Percentiles rank a stretch among this genome's conserved stretches.
These are phyloP conservation scores for Trichosporon inkin DNA, from an alignment of 1,284 basidiomycete genomes.

Conservation along the genomic window DNA sequence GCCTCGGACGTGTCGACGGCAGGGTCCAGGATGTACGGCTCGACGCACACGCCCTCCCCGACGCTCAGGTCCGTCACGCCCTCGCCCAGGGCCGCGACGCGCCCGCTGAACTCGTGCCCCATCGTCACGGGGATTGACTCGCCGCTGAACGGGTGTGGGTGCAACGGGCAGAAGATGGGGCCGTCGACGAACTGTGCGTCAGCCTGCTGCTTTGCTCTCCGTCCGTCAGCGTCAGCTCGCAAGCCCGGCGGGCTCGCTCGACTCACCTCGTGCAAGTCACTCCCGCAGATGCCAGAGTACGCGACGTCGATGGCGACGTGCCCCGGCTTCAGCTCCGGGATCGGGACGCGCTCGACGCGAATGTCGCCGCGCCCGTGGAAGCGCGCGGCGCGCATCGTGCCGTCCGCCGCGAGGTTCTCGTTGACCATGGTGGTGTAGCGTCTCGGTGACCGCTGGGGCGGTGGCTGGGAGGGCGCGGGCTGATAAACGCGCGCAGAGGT, in stretches of 20 bases:
- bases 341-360: slow-evolving; percentile 18
- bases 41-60: slow-evolving; percentile 48
- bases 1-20: slow-evolving; percentile 12
- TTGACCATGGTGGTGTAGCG: slow-evolving; percentile 9
- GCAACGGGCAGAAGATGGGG: slow-evolving; percentile 15
- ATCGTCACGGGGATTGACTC: slow-evolving; percentile 37
- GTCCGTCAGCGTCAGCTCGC: not conserved
- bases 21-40: slow-evolving; percentile 32
- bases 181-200: slow-evolving; percentile 17
- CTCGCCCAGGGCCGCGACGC: slow-evolving; percentile 33
- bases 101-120: slow-evolving; percentile 48
- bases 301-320: slow-evolving; percentile 22
- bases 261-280: slow-evolving; percentile 16
- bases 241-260: not conserved
- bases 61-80: slow-evolving; percentile 33
- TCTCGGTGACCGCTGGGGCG: too few species aligned
- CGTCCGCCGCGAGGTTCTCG: not conserved
- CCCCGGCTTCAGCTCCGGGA: slow-evolving; percentile 15
- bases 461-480: not conserved
- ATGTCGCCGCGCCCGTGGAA: slow-evolving; percentile 20
- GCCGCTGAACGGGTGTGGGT: slow-evolving; percentile 13
- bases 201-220: too few species aligned
- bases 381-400: slow-evolving; percentile 22
- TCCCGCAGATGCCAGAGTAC: slow-evolving; percentile 21
- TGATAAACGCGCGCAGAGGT: too few species aligned